Evolutionary conservation across 257 asterid genomes (phyloP), one percentile per base, ranked within the genome.

Genomic region (Nicotiana attenuata): DNA sequence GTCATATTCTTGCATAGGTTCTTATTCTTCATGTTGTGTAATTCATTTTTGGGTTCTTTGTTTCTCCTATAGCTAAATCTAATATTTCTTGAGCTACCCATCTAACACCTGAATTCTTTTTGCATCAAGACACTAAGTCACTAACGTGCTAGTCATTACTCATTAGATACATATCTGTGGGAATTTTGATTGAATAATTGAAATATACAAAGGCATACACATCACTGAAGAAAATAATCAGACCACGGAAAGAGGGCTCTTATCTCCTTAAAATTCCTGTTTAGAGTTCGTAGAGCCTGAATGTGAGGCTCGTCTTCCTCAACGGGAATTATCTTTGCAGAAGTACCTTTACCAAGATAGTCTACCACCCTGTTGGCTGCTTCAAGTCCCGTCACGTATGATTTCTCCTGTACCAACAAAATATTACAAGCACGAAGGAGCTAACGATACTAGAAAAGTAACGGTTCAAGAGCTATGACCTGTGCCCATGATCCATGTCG

Each of bases 401-500:
- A 77, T 84, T 87, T 92, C 89, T 92, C 97, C 97, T 91, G 83
- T 20, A 66, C 10, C 38, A 16, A 33, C 76, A 50, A 47, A 68
- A 5, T 15, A 29, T 8, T 13, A 10, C 7, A 33, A 28, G 19
- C 57, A 52, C 41, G 66, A 35, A 19, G 60, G 26, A 29, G 67
- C 57, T 31, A 38, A 28, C 15, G 26, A 63, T 28, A 4, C 10
- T 47, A 84, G 29, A n/a, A 64, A 3, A 20, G 50, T 33, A 10
- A 10, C 41, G n/a, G 61, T 33, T 29, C 28, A 53, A 26, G 66
- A 29, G 55, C 47, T 31, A 65, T 81, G 41, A 89, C 94, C 94
- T 92, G 90, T 78, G 89, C 86, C 89, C 93, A 90, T 64, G 93
- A 92, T 20, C 93, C 93, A 7, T 90, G 97, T 8, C 88, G 88